phyloP scores from a whole-genome alignment of 768 basidiomycete genomes.

The Cystoderma amianthinum region DNA sequence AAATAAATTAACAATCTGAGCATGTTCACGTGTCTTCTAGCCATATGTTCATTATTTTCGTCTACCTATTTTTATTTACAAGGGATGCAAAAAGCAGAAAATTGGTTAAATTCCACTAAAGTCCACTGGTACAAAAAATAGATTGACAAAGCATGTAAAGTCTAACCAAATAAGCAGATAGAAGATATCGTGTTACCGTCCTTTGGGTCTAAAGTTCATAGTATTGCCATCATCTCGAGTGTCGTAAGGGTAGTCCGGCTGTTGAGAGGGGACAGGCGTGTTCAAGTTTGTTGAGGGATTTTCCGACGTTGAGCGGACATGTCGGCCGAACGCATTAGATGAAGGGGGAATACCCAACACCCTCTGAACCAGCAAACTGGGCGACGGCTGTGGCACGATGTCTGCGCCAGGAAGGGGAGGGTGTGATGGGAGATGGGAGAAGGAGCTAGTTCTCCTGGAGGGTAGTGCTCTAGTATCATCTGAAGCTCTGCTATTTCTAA shows the following conservation, averaged over 20 bases:
- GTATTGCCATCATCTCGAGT: not conserved
- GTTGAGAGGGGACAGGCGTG: not conserved
- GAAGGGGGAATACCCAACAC: constrained; percentile 21
- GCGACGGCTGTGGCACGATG: constrained; percentile 3
- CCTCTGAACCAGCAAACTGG: constrained; percentile 15
- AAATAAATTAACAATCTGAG: too few species aligned
- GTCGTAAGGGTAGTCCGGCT: not conserved
- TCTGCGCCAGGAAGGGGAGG: constrained; percentile 26
- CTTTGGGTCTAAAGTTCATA: not conserved
- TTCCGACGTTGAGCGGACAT: not conserved
- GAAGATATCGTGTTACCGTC: not conserved
- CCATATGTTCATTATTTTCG: too few species aligned
- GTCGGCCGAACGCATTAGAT: not conserved
- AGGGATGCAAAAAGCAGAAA: too few species aligned
- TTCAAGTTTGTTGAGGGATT: not conserved
- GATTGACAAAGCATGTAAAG: too few species aligned
- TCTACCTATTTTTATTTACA: too few species aligned
- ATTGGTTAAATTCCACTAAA: too few species aligned
- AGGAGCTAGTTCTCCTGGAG: constrained; percentile 22
- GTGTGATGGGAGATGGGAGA: constrained; percentile 33
- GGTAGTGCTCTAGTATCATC: constrained; percentile 14
- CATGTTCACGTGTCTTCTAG: too few species aligned
- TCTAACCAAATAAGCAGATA: too few species aligned
- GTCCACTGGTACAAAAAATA: too few species aligned
- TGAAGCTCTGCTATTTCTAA: constrained; percentile 31